Base-by-base conservation (phyloP, 345 rosid species). In the Isatis tinctoria region DNA sequence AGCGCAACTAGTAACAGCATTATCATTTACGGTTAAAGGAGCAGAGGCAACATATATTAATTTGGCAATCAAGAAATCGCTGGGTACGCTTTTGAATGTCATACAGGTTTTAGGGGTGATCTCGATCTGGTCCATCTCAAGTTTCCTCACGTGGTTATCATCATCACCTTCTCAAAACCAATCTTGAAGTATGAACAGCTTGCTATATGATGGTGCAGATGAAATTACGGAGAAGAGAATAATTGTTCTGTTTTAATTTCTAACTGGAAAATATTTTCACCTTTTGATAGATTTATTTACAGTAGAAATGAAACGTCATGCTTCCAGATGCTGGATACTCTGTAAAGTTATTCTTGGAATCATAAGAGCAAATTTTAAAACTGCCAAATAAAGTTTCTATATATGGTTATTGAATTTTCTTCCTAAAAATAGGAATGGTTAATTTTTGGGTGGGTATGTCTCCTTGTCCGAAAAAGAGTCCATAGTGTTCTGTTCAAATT, bases 121-220 rank as follows among this genome's bases (percentile, higher is more conserved):
- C 57, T 92, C 98, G 80, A 87, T 92, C 33, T 95, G 99, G 98
- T 90, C 96, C 10, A 97, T 95, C 69, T 86, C 99, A 17, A 90
- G 92, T 85, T 92, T 95, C 81, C 91, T 95, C 60, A 81, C 87
- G 89, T 92, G 85, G 85, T 80, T 87, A 73, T 83, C 78, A 60
- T 82, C 78, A 57, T 82, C 76, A 62, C 85, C 88, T 63, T 79
- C 88, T 4, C 65, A 81, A 53, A 65, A 78, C 44, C 66, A 70
- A 53, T 69, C 73, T 14, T 69, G 37, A 44, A 18, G 40, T 61
- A 60, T 32, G 40, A 73, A 37, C 71, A 75, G 28, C 14, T n/a
- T 74, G 43, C 8, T 47, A 11, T 53, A 43, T 22, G 13, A 37
- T 32, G 18, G 67, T 71, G 10, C 10, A 47, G 0, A 8, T 12